phyloP scores from a whole-genome alignment of 768 basidiomycete species.

The Porpolomopsis calyptriformis region DNA sequence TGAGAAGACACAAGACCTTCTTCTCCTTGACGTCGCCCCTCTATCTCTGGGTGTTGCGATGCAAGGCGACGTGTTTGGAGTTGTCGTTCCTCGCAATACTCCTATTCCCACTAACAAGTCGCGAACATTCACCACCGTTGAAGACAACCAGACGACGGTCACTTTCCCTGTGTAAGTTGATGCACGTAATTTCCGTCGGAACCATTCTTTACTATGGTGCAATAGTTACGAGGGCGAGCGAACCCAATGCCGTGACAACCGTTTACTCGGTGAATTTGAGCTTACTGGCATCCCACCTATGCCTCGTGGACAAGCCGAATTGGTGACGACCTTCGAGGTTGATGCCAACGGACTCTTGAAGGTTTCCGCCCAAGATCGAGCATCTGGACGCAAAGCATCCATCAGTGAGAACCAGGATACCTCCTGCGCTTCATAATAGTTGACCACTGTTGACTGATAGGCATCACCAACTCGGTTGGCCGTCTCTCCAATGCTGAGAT shows the following conservation, averaged over 20 bases:
- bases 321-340: constrained; percentile 98
- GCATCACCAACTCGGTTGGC: constrained; percentile 98
- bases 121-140: constrained; percentile 97
- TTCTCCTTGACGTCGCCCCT: constrained; percentile 89
- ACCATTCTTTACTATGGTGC: constrained; percentile 2
- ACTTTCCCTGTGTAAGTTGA: constrained; percentile 89
- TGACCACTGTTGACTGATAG: constrained; percentile 23
- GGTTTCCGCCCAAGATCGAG: constrained; percentile 96
- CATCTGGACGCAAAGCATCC: constrained; percentile 97
- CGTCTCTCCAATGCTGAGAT: constrained; percentile 97
- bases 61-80: constrained; percentile 99
- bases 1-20: constrained; percentile 93
- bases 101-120: constrained; percentile 99
- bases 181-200: background rate
- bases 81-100: constrained; percentile 98
- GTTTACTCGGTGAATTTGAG: constrained; percentile 98
- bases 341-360: constrained; percentile 99
- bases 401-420: constrained; percentile 53
- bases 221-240: constrained; percentile 95
- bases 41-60: constrained; percentile 96
- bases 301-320: constrained; percentile 98
- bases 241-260: constrained; percentile 98
- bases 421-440: constrained; percentile 5
- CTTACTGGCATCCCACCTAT: constrained; percentile 98
- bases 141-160: constrained; percentile 99